phyloP scores from a whole-genome alignment of 2,329 filamentous ascomycete genomes.

The Paracorniculantispora psalliotae region DNA sequence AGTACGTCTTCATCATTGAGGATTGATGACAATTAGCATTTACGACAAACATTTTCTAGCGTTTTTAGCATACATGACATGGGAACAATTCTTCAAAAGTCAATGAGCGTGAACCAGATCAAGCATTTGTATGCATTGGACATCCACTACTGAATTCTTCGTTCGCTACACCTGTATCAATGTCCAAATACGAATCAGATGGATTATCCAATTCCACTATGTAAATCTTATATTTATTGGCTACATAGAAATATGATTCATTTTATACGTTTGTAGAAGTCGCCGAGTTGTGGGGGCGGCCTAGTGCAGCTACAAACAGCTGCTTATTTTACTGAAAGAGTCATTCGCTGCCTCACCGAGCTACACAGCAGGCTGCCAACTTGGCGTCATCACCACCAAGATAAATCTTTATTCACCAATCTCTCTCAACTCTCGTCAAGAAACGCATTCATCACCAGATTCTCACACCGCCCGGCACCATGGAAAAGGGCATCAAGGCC shows the following conservation, averaged over 20 bases:
- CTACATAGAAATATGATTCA: too few species aligned
- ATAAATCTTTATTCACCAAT: too few species aligned
- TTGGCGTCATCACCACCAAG: background rate
- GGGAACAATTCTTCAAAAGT: background rate
- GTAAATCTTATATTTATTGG: too few species aligned
- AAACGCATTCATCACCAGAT: background rate
- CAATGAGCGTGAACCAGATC: background rate
- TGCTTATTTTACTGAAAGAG: background rate
- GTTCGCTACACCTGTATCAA: too few species aligned
- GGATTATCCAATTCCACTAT: too few species aligned
- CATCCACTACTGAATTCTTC: too few species aligned
- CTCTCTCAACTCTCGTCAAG: background rate
- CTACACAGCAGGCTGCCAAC: background rate
- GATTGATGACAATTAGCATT: background rate
- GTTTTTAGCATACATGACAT: background rate
- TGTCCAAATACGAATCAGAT: too few species aligned
- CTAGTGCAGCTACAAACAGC: background rate
- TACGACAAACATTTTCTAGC: background rate
- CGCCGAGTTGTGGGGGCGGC: background rate
- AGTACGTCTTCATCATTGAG: conserved; percentile 17
- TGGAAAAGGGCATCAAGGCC: conserved; percentile 5
- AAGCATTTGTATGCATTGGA: too few species aligned
- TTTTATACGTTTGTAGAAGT: too few species aligned
- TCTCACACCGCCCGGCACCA: background rate
- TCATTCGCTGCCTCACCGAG: background rate